These are phyloP conservation scores for Myochromella boudieri DNA, from an alignment of 768 basidiomycete genomes.

Conservation along the genomic window DNA sequence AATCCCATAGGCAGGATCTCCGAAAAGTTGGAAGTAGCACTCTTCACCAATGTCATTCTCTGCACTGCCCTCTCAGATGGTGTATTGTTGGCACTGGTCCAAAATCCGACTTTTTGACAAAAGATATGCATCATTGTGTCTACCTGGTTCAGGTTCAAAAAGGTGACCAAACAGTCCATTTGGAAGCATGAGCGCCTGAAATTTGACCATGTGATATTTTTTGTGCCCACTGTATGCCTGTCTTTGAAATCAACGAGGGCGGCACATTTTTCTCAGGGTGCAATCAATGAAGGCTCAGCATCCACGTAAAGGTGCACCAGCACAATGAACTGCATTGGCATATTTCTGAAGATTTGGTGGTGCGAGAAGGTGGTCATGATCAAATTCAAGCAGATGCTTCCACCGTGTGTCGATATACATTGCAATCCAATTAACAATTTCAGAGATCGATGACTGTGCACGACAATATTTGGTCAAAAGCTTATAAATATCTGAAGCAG, in stretches of 20 bases:
- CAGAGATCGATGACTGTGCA: background rate
- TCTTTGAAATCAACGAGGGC: background rate
- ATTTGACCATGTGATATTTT: slow-evolving; percentile 1
- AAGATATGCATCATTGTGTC: slow-evolving; percentile 3
- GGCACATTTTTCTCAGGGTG: slow-evolving; percentile 1
- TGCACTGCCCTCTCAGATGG: background rate
- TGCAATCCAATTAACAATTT: background rate
- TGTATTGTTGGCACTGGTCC: background rate
- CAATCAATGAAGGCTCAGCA: slow-evolving; percentile 5
- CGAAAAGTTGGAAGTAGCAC: slow-evolving; percentile 21
- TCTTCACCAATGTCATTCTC: slow-evolving; percentile 1
- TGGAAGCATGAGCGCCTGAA: slow-evolving; percentile 6
- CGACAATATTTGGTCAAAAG: background rate
- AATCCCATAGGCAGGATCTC: slow-evolving; percentile 26
- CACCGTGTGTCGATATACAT: background rate
- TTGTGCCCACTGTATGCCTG: slow-evolving; percentile 6
- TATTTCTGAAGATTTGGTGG: background rate
- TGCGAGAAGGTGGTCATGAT: background rate
- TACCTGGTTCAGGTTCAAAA: background rate
- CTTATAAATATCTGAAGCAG: background rate
- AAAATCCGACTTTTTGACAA: background rate
- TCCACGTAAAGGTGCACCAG: background rate
- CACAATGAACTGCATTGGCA: background rate
- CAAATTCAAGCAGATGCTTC: background rate
- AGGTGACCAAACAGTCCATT: slow-evolving; percentile 6